A percentile compares a stretch with the other conserved stretches of the same genome.
phyloP scores from a whole-genome alignment of 768 basidiomycete species.

The Tephrocybe sp. region DNA sequence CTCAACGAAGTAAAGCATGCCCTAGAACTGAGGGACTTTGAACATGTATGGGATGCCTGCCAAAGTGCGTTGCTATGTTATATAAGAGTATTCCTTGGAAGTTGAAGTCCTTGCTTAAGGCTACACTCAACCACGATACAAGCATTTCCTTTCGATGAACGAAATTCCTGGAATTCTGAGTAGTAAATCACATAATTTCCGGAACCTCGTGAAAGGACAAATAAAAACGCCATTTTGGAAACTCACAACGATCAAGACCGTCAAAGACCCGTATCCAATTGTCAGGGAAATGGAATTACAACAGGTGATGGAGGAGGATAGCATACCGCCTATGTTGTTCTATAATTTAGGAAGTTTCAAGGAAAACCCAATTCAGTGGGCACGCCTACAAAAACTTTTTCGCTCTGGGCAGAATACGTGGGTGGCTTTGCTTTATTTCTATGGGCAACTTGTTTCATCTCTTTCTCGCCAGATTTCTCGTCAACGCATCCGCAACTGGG shows the following conservation, averaged over 20 bases:
- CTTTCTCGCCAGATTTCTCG: neutral
- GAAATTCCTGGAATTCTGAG: neutral
- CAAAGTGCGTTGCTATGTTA: neutral
- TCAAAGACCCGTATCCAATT: neutral
- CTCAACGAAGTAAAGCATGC: neutral
- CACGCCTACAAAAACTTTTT: neutral
- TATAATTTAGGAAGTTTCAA: neutral
- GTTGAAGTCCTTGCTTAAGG: too few relatives aligned
- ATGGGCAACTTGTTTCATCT: neutral
- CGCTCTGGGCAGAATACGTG: neutral
- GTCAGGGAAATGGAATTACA: neutral
- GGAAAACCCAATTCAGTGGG: neutral
- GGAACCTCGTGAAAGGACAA: neutral
- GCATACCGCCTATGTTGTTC: neutral
- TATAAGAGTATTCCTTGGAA: too few relatives aligned
- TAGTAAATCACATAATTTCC: neutral
- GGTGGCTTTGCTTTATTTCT: neutral
- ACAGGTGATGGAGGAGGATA: neutral
- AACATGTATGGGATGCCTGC: neutral
- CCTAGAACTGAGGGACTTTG: neutral
- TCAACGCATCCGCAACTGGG: conserved; percentile 1
- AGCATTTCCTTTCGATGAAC: too few relatives aligned
- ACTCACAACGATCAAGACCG: neutral
- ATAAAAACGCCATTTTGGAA: neutral
- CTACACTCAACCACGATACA: too few relatives aligned